phyloP scores from a whole-genome alignment of 371 early-diverging fungal genomes.

The Blakeslea trispora region DNA sequence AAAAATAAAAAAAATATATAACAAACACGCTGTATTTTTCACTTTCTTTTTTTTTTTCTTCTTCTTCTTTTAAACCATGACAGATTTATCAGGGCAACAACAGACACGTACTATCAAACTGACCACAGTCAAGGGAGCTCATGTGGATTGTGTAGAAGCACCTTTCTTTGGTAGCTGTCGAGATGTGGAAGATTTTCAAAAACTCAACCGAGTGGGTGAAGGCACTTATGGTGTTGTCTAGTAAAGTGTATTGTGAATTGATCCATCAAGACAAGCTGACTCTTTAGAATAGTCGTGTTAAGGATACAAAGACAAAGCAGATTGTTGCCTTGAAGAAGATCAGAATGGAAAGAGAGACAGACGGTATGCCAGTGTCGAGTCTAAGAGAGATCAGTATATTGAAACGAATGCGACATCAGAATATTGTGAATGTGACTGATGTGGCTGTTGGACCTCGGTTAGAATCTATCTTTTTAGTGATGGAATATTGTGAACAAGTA shows the following conservation, averaged over 20 bases:
- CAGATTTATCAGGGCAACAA: constrained; percentile 8
- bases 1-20: background rate
- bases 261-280: constrained; percentile 7
- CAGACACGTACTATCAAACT: constrained; percentile 15
- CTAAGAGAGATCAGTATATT: constrained; percentile 93
- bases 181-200: constrained; percentile 68
- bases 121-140: constrained; percentile 31
- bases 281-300: constrained; percentile 63
- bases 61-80: background rate
- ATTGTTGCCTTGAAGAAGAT: constrained; percentile 92
- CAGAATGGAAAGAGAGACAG: constrained; percentile 81
- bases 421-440: constrained; percentile 85
- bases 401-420: constrained; percentile 79
- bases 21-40: too few species aligned
- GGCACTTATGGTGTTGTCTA: constrained; percentile 92
- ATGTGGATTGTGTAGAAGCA: constrained; percentile 29
- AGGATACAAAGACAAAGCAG: constrained; percentile 60
- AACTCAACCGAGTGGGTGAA: constrained; percentile 72
- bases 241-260: constrained; percentile 36
- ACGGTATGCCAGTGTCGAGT: constrained; percentile 81
- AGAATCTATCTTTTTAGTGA: constrained; percentile 72
- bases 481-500: constrained; percentile 83
- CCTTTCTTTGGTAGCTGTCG: constrained; percentile 62
- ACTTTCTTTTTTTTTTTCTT: too few species aligned
- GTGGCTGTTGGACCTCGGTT: constrained; percentile 71